Evolutionary conservation across 306 rosid species (phyloP).

Genomic region (Adenanthera pavonina): DNA sequence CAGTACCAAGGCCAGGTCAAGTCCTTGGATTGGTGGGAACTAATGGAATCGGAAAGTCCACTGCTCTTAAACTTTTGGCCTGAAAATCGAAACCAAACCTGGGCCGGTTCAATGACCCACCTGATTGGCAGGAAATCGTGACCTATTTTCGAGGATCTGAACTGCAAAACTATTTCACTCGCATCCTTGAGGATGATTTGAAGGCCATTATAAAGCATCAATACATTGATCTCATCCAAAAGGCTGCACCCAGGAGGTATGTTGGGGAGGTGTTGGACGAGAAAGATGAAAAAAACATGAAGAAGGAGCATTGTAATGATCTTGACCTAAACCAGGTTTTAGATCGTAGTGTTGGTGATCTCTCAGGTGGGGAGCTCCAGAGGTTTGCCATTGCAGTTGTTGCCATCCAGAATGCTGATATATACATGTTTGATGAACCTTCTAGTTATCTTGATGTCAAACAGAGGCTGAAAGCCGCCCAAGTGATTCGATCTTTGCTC

Average conservation of each 20-base stretch:
- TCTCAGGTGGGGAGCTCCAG: slow-evolving; percentile 99
- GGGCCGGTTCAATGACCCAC: slow-evolving; percentile 95
- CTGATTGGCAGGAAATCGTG: slow-evolving; percentile 98
- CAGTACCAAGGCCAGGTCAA: slow-evolving; percentile 97
- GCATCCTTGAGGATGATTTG: slow-evolving; percentile 88
- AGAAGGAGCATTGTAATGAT: slow-evolving; percentile 74
- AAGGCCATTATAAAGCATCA: slow-evolving; percentile 99
- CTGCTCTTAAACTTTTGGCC: slow-evolving; percentile 98
- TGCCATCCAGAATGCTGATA: slow-evolving; percentile 94
- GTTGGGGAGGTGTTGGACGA: slow-evolving; percentile 91
- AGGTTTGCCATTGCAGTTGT: slow-evolving; percentile 98
- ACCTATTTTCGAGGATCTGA: slow-evolving; percentile 96
- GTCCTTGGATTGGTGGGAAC: slow-evolving; percentile 98
- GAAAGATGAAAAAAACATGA: slow-evolving; percentile 81
- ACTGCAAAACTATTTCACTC: slow-evolving; percentile 93
- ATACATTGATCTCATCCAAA: slow-evolving; percentile 95
- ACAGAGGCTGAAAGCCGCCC: slow-evolving; percentile 97
- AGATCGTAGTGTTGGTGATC: slow-evolving; percentile 94
- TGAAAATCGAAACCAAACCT: slow-evolving; percentile 91
- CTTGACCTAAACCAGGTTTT: slow-evolving; percentile 93
- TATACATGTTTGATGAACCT: slow-evolving; percentile 98
- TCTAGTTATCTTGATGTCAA: slow-evolving; percentile 98
- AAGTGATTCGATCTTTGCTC: slow-evolving; percentile 85
- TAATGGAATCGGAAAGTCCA: slow-evolving; percentile 96
- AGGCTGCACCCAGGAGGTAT: slow-evolving; percentile 89